Evolutionary conservation across 495 filamentous ascomycete species (phyloP).

Genomic region (Penicillium psychrofluorescens): DNA sequence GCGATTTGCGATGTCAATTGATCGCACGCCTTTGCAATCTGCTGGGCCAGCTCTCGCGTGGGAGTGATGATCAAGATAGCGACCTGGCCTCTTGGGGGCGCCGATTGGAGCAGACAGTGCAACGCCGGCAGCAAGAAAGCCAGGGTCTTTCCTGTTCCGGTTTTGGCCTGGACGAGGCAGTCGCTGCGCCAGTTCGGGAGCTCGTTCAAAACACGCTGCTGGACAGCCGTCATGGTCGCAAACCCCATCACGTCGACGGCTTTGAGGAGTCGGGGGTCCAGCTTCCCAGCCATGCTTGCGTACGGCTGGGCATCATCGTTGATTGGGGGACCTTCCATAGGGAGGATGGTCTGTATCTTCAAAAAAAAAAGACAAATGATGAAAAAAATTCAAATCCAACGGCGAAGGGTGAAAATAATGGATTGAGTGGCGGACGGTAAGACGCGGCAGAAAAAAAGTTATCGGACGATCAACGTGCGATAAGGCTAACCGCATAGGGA

Average conservation of each 20-base stretch:
- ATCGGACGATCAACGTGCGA: neutral
- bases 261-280: constrained; percentile 39
- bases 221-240: constrained; percentile 48
- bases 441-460: constrained; percentile 3
- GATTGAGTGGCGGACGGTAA: constrained; percentile 2
- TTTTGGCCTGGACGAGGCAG: constrained; percentile 69
- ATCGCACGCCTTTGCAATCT: constrained; percentile 56
- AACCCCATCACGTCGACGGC: constrained; percentile 39
- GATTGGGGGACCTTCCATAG: constrained; percentile 17
- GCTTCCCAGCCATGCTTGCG: constrained; percentile 36
- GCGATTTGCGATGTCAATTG: constrained; percentile 38
- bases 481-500: too few relatives aligned
- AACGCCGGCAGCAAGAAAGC: constrained; percentile 72
- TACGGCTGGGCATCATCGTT: constrained; percentile 31
- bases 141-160: constrained; percentile 80
- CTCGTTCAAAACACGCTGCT: constrained; percentile 44
- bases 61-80: constrained; percentile 59
- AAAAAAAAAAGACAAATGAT: neutral
- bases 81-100: constrained; percentile 37
- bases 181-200: constrained; percentile 45
- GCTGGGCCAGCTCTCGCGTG: constrained; percentile 58
- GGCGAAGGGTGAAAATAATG: neutral
- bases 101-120: constrained; percentile 49
- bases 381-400: constrained; percentile 3
- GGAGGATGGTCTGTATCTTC: neutral